Evolutionary conservation across 2,329 filamentous ascomycete genomes (phyloP).

Genomic region (Microdochium trichocladiopsis): DNA sequence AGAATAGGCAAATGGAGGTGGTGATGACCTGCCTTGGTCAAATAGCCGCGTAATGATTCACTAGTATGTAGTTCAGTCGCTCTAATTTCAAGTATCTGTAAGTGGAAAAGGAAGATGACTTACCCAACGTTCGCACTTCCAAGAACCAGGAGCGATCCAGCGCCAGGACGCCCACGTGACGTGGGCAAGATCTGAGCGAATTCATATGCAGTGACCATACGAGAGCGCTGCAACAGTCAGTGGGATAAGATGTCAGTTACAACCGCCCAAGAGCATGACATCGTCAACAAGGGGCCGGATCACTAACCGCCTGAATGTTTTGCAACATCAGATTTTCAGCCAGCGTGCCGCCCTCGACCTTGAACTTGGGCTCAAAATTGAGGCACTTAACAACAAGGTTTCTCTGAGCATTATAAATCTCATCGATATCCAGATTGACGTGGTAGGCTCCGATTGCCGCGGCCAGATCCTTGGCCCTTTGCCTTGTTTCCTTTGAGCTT

Average conservation of each 20-base stretch:
- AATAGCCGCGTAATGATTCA: constrained; percentile 37
- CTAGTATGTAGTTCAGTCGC: constrained; percentile 12
- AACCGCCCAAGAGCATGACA: too few species aligned
- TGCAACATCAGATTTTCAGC: constrained; percentile 60
- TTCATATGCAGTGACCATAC: constrained; percentile 59
- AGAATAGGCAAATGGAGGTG: not conserved
- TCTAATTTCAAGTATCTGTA: not conserved
- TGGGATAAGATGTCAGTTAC: too few species aligned
- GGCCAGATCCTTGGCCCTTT: constrained; percentile 55
- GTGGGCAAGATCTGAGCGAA: constrained; percentile 58
- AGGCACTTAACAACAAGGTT: constrained; percentile 51
- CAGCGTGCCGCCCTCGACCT: constrained; percentile 54
- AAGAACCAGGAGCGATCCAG: constrained; percentile 57
- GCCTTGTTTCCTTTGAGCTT: constrained; percentile 57
- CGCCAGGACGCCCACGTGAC: constrained; percentile 45
- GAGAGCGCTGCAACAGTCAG: constrained; percentile 39
- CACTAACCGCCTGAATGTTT: constrained; percentile 55
- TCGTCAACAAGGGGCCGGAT: constrained; percentile 53
- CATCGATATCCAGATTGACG: constrained; percentile 67
- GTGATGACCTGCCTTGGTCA: constrained; percentile 13
- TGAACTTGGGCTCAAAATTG: constrained; percentile 47
- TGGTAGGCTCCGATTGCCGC: constrained; percentile 64
- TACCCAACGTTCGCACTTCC: constrained; percentile 57
- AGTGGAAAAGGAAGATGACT: not conserved
- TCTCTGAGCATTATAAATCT: constrained; percentile 52